These are phyloP conservation scores for Dillenia turbinata DNA, from an alignment of 164 flowering plant species.

Conservation along the genomic window DNA sequence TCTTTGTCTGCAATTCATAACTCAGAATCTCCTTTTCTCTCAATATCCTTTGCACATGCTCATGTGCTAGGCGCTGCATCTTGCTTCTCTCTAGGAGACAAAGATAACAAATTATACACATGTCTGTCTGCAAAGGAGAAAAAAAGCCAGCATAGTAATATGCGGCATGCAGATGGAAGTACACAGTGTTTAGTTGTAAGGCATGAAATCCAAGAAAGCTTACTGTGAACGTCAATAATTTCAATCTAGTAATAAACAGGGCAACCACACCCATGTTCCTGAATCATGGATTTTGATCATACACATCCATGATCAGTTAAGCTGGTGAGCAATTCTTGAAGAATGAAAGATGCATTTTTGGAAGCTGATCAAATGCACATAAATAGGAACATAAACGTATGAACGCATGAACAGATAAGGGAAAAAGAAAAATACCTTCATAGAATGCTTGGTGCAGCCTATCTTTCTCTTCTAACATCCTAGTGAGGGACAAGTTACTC, in stretches of 20 bases:
- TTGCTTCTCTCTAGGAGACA: slow-evolving; percentile 45
- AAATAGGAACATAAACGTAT: too few species aligned
- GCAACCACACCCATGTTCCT: not conserved
- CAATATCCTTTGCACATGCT: slow-evolving; percentile 31
- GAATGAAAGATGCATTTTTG: too few species aligned
- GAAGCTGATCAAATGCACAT: too few species aligned
- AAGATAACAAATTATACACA: not conserved
- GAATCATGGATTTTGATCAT: too few species aligned
- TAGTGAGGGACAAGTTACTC: slow-evolving; percentile 38
- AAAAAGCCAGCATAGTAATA: not conserved
- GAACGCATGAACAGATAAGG: not conserved
- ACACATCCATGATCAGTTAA: too few species aligned
- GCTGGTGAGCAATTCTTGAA: too few species aligned
- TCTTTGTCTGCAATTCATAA: slow-evolving; percentile 41
- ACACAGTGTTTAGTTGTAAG: too few species aligned
- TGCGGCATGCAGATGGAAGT: not conserved
- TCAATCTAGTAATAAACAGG: not conserved
- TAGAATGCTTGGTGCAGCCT: slow-evolving; percentile 37
- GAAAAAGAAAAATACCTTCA: slow-evolving; percentile 38
- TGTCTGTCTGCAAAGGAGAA: not conserved
- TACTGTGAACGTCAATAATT: not conserved
- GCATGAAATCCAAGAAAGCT: too few species aligned
- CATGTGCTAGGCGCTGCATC: slow-evolving; percentile 52
- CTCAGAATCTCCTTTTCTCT: slow-evolving; percentile 47
- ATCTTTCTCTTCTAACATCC: slow-evolving; percentile 62